Conservation (phyloP, 2,329 filamentous ascomycete genomes). For the Epichloe sp. region DNA sequence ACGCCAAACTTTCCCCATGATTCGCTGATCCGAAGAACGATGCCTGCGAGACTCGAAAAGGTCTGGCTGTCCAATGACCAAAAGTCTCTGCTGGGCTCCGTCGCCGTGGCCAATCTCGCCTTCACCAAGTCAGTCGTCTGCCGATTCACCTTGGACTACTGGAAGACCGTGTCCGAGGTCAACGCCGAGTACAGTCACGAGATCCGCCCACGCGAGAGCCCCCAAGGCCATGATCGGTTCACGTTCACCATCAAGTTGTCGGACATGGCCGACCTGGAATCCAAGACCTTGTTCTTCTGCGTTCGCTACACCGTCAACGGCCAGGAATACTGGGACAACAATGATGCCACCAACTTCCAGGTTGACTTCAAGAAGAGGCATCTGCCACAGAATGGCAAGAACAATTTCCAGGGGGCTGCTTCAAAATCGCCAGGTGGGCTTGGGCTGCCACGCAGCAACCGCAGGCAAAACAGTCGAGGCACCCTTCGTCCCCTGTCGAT, state of each 20-base stretch:
- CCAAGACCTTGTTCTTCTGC: conserved; percentile 87
- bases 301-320: conserved; percentile 76
- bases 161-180: conserved; percentile 96
- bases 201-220: conserved; percentile 51
- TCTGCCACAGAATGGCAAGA: conserved; percentile 47
- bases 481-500: conserved; percentile 40
- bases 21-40: conserved; percentile 39
- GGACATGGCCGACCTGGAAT: conserved; percentile 80
- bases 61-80: conserved; percentile 82
- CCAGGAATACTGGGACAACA: conserved; percentile 93
- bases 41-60: conserved; percentile 69
- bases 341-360: conserved; percentile 75
- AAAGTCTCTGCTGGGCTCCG: conserved; percentile 69
- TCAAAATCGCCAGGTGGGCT: conserved; percentile 40
- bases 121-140: conserved; percentile 86
- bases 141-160: conserved; percentile 92
- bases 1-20: conserved; percentile 65
- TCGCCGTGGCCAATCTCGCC: conserved; percentile 76
- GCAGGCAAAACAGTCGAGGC: conserved; percentile 27
- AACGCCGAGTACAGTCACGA: conserved; percentile 77
- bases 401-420: conserved; percentile 36
- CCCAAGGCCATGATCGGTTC: conserved; percentile 71
- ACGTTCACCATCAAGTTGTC: conserved; percentile 88
- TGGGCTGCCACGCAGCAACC: conserved; percentile 55
- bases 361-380: conserved; percentile 80